Base-by-base conservation (phyloP, 192 early-diverging fungal species). In the Rhizoclosmatium globosum region DNA sequence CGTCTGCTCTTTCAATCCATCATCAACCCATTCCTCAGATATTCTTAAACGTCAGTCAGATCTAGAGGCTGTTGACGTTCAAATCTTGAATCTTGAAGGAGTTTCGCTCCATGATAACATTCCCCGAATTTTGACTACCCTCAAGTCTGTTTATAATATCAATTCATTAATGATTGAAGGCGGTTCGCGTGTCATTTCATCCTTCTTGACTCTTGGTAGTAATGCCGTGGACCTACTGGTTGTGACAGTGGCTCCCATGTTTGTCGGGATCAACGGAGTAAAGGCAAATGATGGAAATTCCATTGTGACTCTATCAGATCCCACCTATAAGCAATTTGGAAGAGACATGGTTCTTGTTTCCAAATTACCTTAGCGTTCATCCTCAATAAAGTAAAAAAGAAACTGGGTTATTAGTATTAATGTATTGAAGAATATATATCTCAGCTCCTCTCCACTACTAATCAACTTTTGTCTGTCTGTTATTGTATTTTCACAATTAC, bases 91-190 rank as follows among this genome's bases (percentile, higher is more conserved):
- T 47, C 17, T 76, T 41, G 15, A 2, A 21, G 61, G 41, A 13
- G 31, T 2, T 23, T 39, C 62, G 74, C 43, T 41, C 47, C 7
- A 7, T 13, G 43, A 61, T 31, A 4, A 17, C 41, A 21, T 78
- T 31, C 65, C 46, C 2, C 21, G 31, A n/a, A 58, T 78, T 19
- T 50, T 78, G 17, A 9, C 9, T 4, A 21, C 44, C 43, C 68
- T 79, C 69, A 71, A 79, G 61, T 23, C 43, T 45, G 42, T 31
- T 3, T 60, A 80, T 64, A 80, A 86, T 39, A 87, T 93, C 9
- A 44, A 64, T 11, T 66, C 82, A 0, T 53, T 96, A 46, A 96
- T 96, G 95, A 92, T 96, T 7, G 95, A 96, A 88, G 95, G 95
- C 46, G 95, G 95, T n/a, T 88, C 93, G 0, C 76, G 78, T 39